Evolutionary conservation across 2,329 filamentous ascomycete genomes (phyloP), one percentile per base, ranked within the genome.

Genomic region (Scorias spongiosa): DNA sequence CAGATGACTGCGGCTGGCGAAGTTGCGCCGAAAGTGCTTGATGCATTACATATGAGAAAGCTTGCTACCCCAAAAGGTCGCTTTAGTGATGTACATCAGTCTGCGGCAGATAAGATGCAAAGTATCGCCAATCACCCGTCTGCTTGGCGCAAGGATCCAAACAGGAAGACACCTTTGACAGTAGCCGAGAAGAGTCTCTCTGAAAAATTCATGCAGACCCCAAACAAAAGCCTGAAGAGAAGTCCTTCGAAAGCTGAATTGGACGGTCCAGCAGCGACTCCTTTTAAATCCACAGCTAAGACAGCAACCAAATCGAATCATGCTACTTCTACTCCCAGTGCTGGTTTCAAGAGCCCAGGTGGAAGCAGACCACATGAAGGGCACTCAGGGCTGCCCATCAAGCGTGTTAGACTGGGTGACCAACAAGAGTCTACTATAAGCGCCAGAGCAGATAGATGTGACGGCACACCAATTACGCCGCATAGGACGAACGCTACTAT

Each of bases 71-170:
- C 88, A 10, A 93, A 81, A 65, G 80, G 84, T 52, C 80, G 89
- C 39, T 96, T 81, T 65, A 94, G 85, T 59, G 81, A 86, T 49
- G 79, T 76, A 32, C 89, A 96, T 60, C 82, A 84, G 75, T 78
- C 80, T 41, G 76, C 89, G 57, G 95, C 96, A 67, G 85, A 85
- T 65, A 96, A 93, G 70, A 95, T 96, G 89, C 87, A 94, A 60
- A 95, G 88, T 2, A 95, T 96, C 57, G 84, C 78, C 38, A 80
- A 80, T 49, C 88, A 95, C 59, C 72, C 86, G 8, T 93, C 88
- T 10, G 76, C 81, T 12, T 91, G 80, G 66, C 74, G 84, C 48
- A 72, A 73, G 17, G 70, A 75, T 47, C 43, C 46, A 11, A 43
- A 39, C 10, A 34, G 44, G 10, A 12, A 42, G 36, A 40, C 39